phyloP scores from a whole-genome alignment of 805 yeast species.

The Deakozyma indianensis region DNA sequence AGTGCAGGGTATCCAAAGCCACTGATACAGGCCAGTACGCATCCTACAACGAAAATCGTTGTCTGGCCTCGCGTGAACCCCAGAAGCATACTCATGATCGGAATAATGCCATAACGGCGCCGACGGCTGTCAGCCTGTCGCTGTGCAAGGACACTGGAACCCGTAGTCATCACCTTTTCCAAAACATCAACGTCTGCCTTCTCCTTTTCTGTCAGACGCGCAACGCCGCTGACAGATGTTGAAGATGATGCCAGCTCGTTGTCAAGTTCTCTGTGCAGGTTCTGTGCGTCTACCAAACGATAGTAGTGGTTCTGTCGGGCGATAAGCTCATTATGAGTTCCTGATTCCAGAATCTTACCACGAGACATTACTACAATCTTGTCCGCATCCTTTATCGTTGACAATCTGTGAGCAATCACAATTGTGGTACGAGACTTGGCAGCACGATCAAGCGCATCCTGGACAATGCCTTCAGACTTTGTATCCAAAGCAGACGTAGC shows the following conservation, averaged over 20 bases:
- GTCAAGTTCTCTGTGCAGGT: slow-evolving; percentile 7
- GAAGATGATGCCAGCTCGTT: slow-evolving; percentile 2
- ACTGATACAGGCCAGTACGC: background rate
- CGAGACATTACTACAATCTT: slow-evolving; percentile 29
- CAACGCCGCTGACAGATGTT: background rate
- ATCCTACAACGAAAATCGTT: background rate
- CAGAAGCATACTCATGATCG: background rate
- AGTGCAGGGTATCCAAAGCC: slow-evolving; percentile 14
- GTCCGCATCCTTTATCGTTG: slow-evolving; percentile 36
- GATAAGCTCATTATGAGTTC: slow-evolving; percentile 19
- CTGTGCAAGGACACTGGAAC: background rate
- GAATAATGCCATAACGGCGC: background rate
- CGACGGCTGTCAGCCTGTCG: background rate
- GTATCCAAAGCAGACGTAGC: slow-evolving; percentile 58
- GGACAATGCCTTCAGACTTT: slow-evolving; percentile 44
- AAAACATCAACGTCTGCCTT: slow-evolving; percentile 4
- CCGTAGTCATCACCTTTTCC: background rate
- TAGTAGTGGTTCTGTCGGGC: slow-evolving; percentile 11
- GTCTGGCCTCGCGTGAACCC: background rate
- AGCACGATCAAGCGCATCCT: slow-evolving; percentile 30
- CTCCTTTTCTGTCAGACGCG: slow-evolving; percentile 6
- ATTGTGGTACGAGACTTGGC: slow-evolving; percentile 28
- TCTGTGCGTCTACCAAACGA: slow-evolving; percentile 17
- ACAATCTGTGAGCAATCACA: slow-evolving; percentile 38
- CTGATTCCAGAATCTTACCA: slow-evolving; percentile 31